Evolutionary conservation across 139 green algal genomes (phyloP), one percentile per base, ranked within the genome.

Genomic region (Micractinium conductrix): DNA sequence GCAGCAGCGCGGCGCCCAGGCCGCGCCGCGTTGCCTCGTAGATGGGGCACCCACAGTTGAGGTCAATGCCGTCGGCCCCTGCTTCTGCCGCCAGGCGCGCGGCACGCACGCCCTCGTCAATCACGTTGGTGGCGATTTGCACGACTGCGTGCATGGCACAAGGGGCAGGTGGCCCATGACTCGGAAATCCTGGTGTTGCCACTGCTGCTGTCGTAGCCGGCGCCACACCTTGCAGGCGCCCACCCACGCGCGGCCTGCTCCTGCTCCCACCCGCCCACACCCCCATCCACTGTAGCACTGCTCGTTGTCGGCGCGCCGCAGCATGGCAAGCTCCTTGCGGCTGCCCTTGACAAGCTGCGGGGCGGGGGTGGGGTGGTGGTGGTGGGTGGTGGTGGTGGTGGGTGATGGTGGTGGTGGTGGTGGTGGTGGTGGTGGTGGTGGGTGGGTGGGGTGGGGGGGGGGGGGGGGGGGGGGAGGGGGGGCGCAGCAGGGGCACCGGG

Each of bases 41-140:
- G 48, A 97, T 97, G 33, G 95, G 95, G 85, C 95, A 98, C 63
- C 95, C 71, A 0, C 58, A 42, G 88, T 98, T 98, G 42, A 98
- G 88, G 85, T 98, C 95, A 9, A 98, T 30, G 62, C 88, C 98
- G 28, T 86, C 62, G 0, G 93, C 95, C 0, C 94, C 95, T 9
- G 85, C 85, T 45, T 93, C 92, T 24, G 89, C 83, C 37, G 93
- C 94, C 53, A 95, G 75, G 65, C 85, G 43, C 0, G 78, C 91
- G 3, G 94, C 94, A 24, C 72, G 69, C 6, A 96, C 78, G 33
- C 94, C 94, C 87, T 98, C 95, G 1, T 81, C 84, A 48, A 97
- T 97, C 22, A 85, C 84, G 43, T 97, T 98, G 67, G 92, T 96
- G 8, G 95, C 94, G 7, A 98, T 88, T 78, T 95, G 92, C 8